phyloP scores from a whole-genome alignment of 768 basidiomycete species.

The Termitomyces sp. region DNA sequence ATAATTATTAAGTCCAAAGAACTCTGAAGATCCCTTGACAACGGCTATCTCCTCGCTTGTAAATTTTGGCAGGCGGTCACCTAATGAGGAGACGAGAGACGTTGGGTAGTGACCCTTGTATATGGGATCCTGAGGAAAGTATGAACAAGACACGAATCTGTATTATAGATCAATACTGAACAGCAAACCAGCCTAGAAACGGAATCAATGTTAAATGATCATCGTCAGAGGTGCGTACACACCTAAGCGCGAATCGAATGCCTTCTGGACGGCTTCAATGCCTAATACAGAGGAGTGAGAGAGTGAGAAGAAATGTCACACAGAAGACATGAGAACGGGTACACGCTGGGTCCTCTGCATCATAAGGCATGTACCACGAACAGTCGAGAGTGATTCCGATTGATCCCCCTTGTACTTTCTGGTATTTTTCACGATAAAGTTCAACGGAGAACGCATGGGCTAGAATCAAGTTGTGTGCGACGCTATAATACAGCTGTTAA shows the following conservation, averaged over 20 bases:
- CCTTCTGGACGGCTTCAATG: conserved; percentile 54
- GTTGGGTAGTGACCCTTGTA: conserved; percentile 65
- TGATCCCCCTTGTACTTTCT: conserved; percentile 45
- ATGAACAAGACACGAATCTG: conserved; percentile 2
- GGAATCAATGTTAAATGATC: background rate
- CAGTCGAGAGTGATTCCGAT: conserved; percentile 75
- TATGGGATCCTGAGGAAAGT: conserved; percentile 46
- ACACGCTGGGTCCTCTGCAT: conserved; percentile 59
- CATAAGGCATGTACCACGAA: conserved; percentile 59
- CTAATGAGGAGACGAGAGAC: conserved; percentile 40
- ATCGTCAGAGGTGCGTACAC: conserved; percentile 11
- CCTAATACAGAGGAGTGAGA: conserved; percentile 30
- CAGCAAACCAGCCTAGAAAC: conserved; percentile 37
- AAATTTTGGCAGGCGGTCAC: conserved; percentile 49
- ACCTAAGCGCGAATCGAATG: conserved; percentile 60
- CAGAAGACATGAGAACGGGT: conserved; percentile 5
- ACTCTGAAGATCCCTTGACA: conserved; percentile 59
- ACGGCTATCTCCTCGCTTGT: conserved; percentile 47
- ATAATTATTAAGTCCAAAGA: conserved; percentile 65
- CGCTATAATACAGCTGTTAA: conserved; percentile 28
- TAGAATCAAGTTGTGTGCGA: conserved; percentile 62
- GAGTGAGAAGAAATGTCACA: background rate
- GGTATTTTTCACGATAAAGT: conserved; percentile 55
- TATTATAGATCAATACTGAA: conserved; percentile 12
- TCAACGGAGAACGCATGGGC: conserved; percentile 64